Evolutionary conservation across 495 filamentous ascomycete genomes (phyloP).

Genomic region (Bombardia bombarda): DNA sequence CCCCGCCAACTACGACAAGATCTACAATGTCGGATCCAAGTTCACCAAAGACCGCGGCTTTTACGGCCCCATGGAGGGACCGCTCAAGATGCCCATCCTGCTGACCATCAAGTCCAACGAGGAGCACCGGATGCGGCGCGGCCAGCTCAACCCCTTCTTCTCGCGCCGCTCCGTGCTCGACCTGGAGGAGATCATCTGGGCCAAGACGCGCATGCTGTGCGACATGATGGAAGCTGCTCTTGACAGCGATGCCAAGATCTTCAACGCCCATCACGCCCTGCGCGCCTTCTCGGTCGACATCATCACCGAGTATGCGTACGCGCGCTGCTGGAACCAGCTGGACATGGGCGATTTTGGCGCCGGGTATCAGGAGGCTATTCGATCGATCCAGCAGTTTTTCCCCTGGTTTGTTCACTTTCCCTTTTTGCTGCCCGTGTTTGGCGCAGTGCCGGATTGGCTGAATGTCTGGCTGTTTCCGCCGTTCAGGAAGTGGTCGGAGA

Average conservation of each 20-base stretch:
- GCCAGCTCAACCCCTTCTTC: slow-evolving; percentile 34
- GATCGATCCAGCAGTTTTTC: slow-evolving; percentile 8
- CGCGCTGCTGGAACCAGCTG: slow-evolving; percentile 18
- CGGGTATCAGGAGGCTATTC: slow-evolving; percentile 17
- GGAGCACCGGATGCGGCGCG: slow-evolving; percentile 27
- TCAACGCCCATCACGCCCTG: slow-evolving; percentile 24
- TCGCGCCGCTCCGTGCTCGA: slow-evolving; percentile 27
- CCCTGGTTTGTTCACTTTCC: slow-evolving; percentile 14
- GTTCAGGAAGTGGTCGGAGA: slow-evolving; percentile 8
- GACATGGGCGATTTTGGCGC: slow-evolving; percentile 5
- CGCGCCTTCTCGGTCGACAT: slow-evolving; percentile 34
- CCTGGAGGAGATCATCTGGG: slow-evolving; percentile 23
- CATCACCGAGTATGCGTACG: slow-evolving; percentile 36
- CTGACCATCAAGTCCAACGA: slow-evolving; percentile 19
- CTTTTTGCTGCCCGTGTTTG: slow-evolving; percentile 6
- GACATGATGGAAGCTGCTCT: slow-evolving; percentile 8
- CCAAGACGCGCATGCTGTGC: slow-evolving; percentile 8
- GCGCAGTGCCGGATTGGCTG: slow-evolving; percentile 9
- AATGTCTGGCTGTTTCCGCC: slow-evolving; percentile 6
- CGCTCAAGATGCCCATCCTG: slow-evolving; percentile 3
- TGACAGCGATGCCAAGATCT: not conserved
- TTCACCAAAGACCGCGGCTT: slow-evolving; percentile 21
- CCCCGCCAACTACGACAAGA: slow-evolving; percentile 29
- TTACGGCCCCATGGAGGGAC: slow-evolving; percentile 8
- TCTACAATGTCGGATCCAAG: slow-evolving; percentile 24